A percentile compares a stretch with the other conserved stretches of the same genome.
Evolutionary conservation across 768 basidiomycete species (phyloP).

Genomic region (Lactifluus rugatus): DNA sequence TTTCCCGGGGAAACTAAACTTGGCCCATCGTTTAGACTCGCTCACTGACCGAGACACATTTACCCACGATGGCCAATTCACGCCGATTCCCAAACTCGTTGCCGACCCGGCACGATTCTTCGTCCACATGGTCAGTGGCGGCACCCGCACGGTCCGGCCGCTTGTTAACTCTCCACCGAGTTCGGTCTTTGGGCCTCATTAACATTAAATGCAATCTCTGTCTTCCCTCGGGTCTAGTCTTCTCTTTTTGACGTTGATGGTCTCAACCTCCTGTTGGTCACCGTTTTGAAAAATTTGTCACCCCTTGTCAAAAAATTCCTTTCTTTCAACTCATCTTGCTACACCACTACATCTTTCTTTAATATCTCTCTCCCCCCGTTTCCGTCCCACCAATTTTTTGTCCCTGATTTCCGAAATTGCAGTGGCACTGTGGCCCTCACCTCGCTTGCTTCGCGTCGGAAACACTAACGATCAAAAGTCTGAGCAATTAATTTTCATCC

Average conservation of each 20-base stretch:
- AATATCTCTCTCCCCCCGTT: background rate
- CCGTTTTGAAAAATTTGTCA: background rate
- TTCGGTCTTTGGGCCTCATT: background rate
- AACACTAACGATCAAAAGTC: background rate
- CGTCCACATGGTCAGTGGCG: constrained; percentile 3
- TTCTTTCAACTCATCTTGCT: background rate
- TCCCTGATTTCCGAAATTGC: background rate
- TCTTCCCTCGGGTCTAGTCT: background rate
- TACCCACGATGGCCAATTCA: constrained; percentile 10
- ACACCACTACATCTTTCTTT: background rate
- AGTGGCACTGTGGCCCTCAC: background rate
- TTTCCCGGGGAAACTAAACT: background rate
- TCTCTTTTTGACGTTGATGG: background rate
- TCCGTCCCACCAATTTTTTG: background rate
- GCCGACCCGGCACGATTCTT: background rate
- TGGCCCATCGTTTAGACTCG: too few relatives aligned
- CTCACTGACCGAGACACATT: too few relatives aligned
- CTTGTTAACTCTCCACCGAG: background rate
- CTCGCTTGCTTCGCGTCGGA: background rate
- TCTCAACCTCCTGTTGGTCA: background rate
- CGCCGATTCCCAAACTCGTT: background rate
- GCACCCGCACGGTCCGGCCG: background rate
- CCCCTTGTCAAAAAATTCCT: background rate
- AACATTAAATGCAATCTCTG: too few relatives aligned
- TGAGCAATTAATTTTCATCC: background rate